These are phyloP conservation scores for Dipteronia dyeriana DNA, from an alignment of 345 rosid genomes.

Conservation along the genomic window DNA sequence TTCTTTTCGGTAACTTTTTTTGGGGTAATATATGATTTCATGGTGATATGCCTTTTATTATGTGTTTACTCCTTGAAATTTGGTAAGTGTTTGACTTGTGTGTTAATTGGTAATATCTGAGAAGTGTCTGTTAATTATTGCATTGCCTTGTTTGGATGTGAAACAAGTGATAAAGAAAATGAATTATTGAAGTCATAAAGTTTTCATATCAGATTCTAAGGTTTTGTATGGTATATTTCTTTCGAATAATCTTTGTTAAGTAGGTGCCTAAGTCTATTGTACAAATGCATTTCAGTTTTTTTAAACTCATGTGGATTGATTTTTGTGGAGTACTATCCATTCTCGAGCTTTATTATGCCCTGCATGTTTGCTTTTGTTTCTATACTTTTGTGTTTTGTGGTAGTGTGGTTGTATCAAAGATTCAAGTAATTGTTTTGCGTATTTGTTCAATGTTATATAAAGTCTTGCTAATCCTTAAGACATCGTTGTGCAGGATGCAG, in stretches of 20 bases:
- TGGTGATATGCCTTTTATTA: background rate
- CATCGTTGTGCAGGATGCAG: constrained; percentile 22
- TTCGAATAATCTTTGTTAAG: constrained; percentile 7
- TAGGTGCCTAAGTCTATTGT: background rate
- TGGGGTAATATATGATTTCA: background rate
- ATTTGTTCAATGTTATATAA: background rate
- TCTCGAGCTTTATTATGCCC: background rate
- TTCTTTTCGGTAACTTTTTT: background rate
- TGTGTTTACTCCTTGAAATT: background rate
- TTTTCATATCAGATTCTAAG: background rate
- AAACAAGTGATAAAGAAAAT: background rate
- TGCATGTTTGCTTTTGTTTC: constrained; percentile 6
- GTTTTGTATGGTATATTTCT: background rate
- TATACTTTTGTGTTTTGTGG: background rate
- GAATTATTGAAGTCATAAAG: background rate
- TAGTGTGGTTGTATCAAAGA: background rate
- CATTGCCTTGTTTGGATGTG: constrained; percentile 6
- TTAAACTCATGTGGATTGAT: background rate
- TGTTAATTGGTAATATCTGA: constrained; percentile 2
- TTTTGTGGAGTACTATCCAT: background rate
- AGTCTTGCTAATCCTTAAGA: background rate
- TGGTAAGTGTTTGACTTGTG: constrained; percentile 5
- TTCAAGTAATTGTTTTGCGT: background rate
- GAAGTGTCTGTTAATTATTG: background rate
- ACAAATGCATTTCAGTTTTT: constrained; percentile 6